Base-by-base conservation (phyloP, 2,329 filamentous ascomycete genomes). In the Aspergillus oerlinghausenensis region DNA sequence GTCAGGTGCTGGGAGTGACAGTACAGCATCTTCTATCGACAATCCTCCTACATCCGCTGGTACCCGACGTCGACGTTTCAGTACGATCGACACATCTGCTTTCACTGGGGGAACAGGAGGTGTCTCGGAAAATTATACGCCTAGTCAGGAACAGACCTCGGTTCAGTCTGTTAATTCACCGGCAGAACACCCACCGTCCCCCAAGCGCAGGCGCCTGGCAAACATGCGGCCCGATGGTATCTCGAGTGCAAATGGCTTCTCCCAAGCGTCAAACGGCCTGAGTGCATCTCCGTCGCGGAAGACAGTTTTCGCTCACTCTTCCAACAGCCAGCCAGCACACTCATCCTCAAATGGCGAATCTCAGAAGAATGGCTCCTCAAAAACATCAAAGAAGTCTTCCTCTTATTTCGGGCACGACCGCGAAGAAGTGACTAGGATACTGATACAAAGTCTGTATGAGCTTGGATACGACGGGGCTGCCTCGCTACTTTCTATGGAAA, bases 391-490 rank as follows among this genome's bases (percentile, higher is more conserved):
- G 42, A 59, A 66, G 49, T 58, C 69, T 29, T 59, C 78, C 4
- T 78, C 78, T 35, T 97, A 95, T 72, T 88, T 86, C 68, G 92
- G 92, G 19, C 93, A 97, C 70, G 85, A 94, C 70, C 85, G 91
- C 70, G 92, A 96, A 78, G 93, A 99, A 77, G 88, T 97, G 48
- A 96, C 93, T 4, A 83, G 94, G 54, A 88, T 97, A 61, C 76
- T 99, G 66, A 94, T 99, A 67, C 94, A 99, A 74, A 89, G 92
- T 38, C 77, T 99, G 62, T 84, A 86, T 25, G 93, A 97, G 71
- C 82, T 99, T 77, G 94, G 94, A 2, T 97, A 97, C 70, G 80
- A 86, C 57, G 79, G 80, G 11, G 89, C 93, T 11, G 93, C 94
- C 25, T 81, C 84, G 48, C 85, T 82, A 59, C 79, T 99, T 56